phyloP scores from a whole-genome alignment of 768 basidiomycete species.

The Serendipita sp. region DNA sequence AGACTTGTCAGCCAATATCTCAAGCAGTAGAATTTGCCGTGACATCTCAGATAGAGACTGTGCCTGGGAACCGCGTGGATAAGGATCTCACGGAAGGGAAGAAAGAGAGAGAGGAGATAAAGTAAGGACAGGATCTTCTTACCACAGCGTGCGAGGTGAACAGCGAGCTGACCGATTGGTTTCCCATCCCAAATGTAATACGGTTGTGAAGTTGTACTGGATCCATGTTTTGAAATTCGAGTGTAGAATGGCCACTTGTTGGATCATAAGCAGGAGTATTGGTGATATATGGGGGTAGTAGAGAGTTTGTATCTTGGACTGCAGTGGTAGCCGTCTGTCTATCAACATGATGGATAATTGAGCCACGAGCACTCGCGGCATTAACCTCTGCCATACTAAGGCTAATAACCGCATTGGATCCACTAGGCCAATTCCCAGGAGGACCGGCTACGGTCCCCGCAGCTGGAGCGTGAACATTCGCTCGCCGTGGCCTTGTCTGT shows the following conservation, averaged over 20 bases:
- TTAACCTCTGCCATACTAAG: neutral
- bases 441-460: neutral
- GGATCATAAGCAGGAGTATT: neutral
- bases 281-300: neutral
- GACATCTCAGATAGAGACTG: neutral
- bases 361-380: neutral
- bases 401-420: neutral
- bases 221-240: neutral
- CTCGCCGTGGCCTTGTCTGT: neutral
- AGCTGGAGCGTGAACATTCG: neutral
- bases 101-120: neutral
- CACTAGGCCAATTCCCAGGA: neutral
- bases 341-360: neutral
- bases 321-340: neutral
- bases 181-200: constrained; percentile 1
- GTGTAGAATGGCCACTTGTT: neutral
- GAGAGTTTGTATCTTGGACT: neutral
- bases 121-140: neutral
- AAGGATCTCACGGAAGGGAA: neutral
- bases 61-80: neutral
- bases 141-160: neutral
- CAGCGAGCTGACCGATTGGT: neutral
- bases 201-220: constrained; percentile 1
- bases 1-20: too few relatives aligned
- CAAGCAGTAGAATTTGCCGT: neutral